Percentiles rank a stretch among this genome's conserved stretches.
Conservation (phyloP, 768 basidiomycete species). For the Polyporus arcularius region DNA sequence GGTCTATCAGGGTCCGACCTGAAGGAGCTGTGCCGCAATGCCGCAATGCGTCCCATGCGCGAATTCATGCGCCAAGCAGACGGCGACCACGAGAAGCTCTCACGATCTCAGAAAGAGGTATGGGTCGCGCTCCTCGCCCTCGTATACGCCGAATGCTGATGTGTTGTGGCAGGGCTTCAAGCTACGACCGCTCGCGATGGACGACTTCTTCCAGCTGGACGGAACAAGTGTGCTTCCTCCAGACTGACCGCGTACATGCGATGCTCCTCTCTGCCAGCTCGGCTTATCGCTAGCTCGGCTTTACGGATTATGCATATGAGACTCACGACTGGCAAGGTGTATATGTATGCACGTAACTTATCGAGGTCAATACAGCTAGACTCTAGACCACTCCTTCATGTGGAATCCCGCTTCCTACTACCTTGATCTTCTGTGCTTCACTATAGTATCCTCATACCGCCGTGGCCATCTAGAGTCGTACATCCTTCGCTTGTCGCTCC, state of each 20-base stretch:
- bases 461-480: too few species aligned
- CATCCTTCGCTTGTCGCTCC: too few species aligned
- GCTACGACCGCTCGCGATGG: conserved; percentile 67
- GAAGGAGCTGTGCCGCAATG: conserved; percentile 88
- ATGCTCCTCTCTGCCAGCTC: neutral
- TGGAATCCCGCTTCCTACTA: too few species aligned
- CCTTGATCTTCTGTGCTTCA: too few species aligned
- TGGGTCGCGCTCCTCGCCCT: conserved; percentile 19
- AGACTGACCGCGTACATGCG: neutral
- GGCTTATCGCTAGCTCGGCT: neutral
- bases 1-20: conserved; percentile 90
- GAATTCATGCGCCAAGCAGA: conserved; percentile 69
- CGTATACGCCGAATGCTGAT: neutral
- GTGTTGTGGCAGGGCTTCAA: conserved; percentile 64
- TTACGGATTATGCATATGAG: neutral
- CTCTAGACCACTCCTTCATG: too few species aligned
- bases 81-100: conserved; percentile 50
- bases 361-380: neutral
- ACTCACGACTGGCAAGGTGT: neutral
- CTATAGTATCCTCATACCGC: too few species aligned
- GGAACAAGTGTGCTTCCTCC: conserved; percentile 26
- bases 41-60: conserved; percentile 90
- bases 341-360: conserved; percentile 4
- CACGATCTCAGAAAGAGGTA: conserved; percentile 46
- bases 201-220: conserved; percentile 63